Percentiles rank a stretch among this genome's conserved stretches.
Evolutionary conservation across 306 rosid genomes (phyloP).

Genomic region (Gillenia trifoliata): DNA sequence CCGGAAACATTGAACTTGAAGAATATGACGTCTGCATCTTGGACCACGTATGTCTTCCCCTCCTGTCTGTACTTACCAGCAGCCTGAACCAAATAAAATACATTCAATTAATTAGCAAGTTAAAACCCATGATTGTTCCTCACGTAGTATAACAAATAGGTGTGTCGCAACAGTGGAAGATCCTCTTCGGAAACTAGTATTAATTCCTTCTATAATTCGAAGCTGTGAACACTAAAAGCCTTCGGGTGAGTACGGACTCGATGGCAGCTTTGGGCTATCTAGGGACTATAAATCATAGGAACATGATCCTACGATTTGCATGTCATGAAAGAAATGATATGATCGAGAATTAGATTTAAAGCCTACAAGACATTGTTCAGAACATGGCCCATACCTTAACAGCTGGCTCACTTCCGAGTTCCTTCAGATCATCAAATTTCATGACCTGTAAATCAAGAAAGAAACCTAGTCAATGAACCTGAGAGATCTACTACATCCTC

Average conservation of each 20-base stretch:
- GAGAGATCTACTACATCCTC: neutral
- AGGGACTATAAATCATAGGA: neutral
- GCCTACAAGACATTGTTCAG: slow-evolving; percentile 4
- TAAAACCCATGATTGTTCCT: neutral
- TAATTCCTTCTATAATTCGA: neutral
- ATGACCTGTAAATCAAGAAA: slow-evolving; percentile 56
- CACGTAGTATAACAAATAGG: neutral
- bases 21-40: slow-evolving; percentile 87
- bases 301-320: neutral
- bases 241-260: neutral
- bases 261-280: neutral
- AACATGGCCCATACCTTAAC: slow-evolving; percentile 59
- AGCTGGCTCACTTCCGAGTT: slow-evolving; percentile 79
- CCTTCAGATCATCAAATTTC: slow-evolving; percentile 97
- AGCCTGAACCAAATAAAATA: slow-evolving; percentile 37
- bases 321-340: neutral
- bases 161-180: neutral
- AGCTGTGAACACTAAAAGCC: neutral
- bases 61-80: slow-evolving; percentile 92
- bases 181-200: neutral
- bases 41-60: slow-evolving; percentile 90
- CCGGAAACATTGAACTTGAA: slow-evolving; percentile 97
- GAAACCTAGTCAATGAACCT: slow-evolving; percentile 6
- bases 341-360: neutral
- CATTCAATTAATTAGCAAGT: neutral